Conservation (phyloP, 768 basidiomycete genomes). For the Scleroderma bovista region DNA sequence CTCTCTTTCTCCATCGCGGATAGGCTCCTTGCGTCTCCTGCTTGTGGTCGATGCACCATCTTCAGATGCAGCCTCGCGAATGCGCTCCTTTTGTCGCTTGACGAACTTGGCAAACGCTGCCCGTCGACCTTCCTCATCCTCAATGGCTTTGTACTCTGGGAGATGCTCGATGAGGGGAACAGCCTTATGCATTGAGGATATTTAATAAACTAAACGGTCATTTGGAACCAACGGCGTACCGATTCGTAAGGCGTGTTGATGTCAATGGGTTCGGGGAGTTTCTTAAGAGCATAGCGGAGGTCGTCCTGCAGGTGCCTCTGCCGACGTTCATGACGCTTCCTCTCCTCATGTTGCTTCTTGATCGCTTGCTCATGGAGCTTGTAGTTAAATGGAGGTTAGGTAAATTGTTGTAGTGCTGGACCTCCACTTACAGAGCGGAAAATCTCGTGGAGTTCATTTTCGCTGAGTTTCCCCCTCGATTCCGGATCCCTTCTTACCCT, state of each 20-base stretch:
- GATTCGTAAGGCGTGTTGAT: conserved; percentile 73
- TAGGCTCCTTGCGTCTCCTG: conserved; percentile 74
- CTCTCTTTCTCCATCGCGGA: conserved; percentile 43
- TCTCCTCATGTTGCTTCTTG: conserved; percentile 81
- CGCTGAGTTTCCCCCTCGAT: conserved; percentile 40
- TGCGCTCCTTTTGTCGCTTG: conserved; percentile 87
- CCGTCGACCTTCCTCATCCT: conserved; percentile 80
- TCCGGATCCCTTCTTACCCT: conserved; percentile 55
- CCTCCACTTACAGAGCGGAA: conserved; percentile 53
- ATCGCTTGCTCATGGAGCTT: conserved; percentile 70
- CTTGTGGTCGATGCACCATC: conserved; percentile 79
- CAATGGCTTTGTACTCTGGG: conserved; percentile 80
- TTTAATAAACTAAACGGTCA: neutral
- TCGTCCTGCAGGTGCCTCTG: conserved; percentile 91
- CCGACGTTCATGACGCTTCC: conserved; percentile 75
- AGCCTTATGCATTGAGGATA: conserved; percentile 37
- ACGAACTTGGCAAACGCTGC: conserved; percentile 85
- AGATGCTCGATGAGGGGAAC: conserved; percentile 75
- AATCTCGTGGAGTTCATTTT: conserved; percentile 51
- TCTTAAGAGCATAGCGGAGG: conserved; percentile 90
- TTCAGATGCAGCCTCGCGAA: conserved; percentile 72
- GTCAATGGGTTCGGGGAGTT: conserved; percentile 78
- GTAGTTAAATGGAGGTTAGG: neutral
- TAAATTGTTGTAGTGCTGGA: neutral
- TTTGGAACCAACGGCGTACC: conserved; percentile 37